Base-by-base conservation (phyloP, 441 rosid species). In the Pelargonium australe region DNA sequence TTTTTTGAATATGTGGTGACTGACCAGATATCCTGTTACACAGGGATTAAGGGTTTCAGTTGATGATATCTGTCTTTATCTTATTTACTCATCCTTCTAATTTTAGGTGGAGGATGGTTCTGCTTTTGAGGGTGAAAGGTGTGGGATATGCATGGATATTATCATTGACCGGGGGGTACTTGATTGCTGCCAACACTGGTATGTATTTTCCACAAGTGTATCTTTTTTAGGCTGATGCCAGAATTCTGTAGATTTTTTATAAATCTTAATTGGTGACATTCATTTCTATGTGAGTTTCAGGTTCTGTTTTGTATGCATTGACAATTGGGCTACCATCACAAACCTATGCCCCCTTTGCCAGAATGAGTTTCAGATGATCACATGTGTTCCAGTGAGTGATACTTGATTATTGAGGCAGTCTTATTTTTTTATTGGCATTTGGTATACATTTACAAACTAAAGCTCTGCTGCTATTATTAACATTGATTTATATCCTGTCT, bases 111-210 rank as follows among this genome's bases (percentile, higher is more conserved):
- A 95, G 96, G 93, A 86, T 65, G 58, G 76, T 83, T 70, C 75
- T 60, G 72, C 71, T 71, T 70, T 83, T 69, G 98, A 87, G 68
- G 96, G 92, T 14, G 97, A 89, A 70, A 86, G 90, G 75, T 95
- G 99, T 81, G 99, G 99, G 80, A 87, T 95, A 73, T 95, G 99
- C 80, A 91, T 91, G 99, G 97, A 95, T 78, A 72, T 90, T 17
- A 75, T 91, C 16, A 69, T 91, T 65, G 99, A 95, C 77, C 81
- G 99, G 73, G 99, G 99, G 11, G 86, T 95, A 78, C 88, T 91
- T 70, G 99, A 95, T 84, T 95, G 96, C 78, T 95, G 99, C 74
- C 94, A 90, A 67, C 97, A 95, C 80, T 91, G 97, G 99, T 90
- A 82, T 76, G 25, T 55, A 71, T 68, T 28, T 63, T 58, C 17